Evolutionary conservation across 495 filamentous ascomycete species (phyloP).

Genomic region (Penicillium chermesinum): DNA sequence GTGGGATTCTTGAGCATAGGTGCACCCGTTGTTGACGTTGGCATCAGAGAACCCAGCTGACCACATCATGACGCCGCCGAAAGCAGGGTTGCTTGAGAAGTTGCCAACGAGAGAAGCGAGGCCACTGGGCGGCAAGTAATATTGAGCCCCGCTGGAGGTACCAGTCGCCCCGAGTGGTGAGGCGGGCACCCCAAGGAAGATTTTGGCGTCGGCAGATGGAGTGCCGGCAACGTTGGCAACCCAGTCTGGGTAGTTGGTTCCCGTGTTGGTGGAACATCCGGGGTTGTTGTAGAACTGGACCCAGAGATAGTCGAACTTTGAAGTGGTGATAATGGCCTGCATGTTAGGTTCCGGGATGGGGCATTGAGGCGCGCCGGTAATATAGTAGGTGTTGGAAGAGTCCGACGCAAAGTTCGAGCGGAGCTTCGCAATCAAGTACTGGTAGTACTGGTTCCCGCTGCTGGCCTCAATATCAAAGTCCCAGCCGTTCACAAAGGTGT

Average conservation of each 20-base stretch:
- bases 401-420: slow-evolving; percentile 43
- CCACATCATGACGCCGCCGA: slow-evolving; percentile 55
- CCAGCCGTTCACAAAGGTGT: slow-evolving; percentile 52
- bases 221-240: slow-evolving; percentile 34
- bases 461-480: slow-evolving; percentile 46
- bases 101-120: slow-evolving; percentile 27
- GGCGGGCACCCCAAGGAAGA: slow-evolving; percentile 47
- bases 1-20: slow-evolving; percentile 36
- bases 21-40: slow-evolving; percentile 38
- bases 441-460: slow-evolving; percentile 33
- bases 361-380: slow-evolving; percentile 55
- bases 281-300: slow-evolving; percentile 47
- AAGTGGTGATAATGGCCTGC: slow-evolving; percentile 29
- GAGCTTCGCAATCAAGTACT: slow-evolving; percentile 40
- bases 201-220: slow-evolving; percentile 35
- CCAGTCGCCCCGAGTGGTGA: slow-evolving; percentile 38
- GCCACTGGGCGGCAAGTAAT: slow-evolving; percentile 38
- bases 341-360: slow-evolving; percentile 51
- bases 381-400: slow-evolving; percentile 45
- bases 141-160: slow-evolving; percentile 29
- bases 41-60: slow-evolving; percentile 43
- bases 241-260: slow-evolving; percentile 43
- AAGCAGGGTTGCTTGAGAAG: slow-evolving; percentile 29
- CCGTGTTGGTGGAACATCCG: slow-evolving; percentile 19
- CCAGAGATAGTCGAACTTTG: slow-evolving; percentile 36